A percentile compares a stretch with the other conserved stretches of the same genome.
These are phyloP conservation scores for Rhizopogon hawkerae DNA, from an alignment of 1,284 basidiomycete species.

Conservation along the genomic window DNA sequence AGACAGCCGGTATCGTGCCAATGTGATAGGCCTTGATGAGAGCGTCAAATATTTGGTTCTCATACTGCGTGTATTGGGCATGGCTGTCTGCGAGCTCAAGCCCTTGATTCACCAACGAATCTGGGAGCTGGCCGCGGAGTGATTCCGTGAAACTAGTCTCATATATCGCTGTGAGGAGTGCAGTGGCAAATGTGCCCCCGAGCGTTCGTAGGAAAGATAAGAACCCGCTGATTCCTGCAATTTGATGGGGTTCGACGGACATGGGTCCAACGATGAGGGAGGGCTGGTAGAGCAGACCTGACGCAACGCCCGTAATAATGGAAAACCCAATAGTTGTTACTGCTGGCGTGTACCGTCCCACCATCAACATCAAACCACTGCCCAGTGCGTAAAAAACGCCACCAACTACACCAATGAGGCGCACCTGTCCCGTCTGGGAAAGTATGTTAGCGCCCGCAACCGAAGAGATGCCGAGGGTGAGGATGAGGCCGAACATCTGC, in stretches of 20 bases:
- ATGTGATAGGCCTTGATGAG: conserved; percentile 28
- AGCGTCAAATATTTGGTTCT: conserved; percentile 24
- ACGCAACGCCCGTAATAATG: conserved; percentile 23
- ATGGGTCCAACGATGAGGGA: conserved; percentile 29
- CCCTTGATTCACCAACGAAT: conserved; percentile 24
- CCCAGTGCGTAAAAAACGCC: conserved; percentile 25
- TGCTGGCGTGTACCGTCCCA: conserved; percentile 23
- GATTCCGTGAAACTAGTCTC: conserved; percentile 26
- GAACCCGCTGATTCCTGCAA: conserved; percentile 30
- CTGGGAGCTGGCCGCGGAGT: conserved; percentile 20
- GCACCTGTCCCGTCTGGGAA: conserved; percentile 23
- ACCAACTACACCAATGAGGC: conserved; percentile 23
- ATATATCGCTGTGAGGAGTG: conserved; percentile 26
- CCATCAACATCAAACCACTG: conserved; percentile 23
- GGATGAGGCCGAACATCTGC: conserved; percentile 27
- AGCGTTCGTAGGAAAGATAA: conserved; percentile 28
- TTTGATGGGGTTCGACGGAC: conserved; percentile 27
- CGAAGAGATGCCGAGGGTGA: conserved; percentile 25
- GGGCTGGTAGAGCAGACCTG: conserved; percentile 27
- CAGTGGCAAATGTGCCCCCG: conserved; percentile 29
- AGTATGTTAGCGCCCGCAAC: conserved; percentile 27
- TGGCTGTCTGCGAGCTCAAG: conserved; percentile 23
- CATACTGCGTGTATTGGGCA: conserved; percentile 25
- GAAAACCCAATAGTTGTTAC: conserved; percentile 25
- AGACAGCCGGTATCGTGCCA: conserved; percentile 26